Evolutionary conservation across 1,139 yeast genomes (phyloP), one percentile per base, ranked within the genome.

Genomic region (Taphrina betulina): DNA sequence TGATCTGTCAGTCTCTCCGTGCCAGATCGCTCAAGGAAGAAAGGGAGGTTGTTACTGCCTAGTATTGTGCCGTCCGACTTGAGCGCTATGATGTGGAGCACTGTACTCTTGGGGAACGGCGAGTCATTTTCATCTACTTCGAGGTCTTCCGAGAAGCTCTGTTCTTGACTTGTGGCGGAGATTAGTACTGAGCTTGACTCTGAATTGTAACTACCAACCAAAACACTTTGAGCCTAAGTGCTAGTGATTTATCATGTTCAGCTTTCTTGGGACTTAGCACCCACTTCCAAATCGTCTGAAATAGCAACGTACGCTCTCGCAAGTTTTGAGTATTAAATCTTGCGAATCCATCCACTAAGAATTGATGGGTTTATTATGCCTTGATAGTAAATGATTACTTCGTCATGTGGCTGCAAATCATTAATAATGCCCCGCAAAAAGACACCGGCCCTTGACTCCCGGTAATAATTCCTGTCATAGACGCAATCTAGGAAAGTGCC

Each of bases 61-160:
- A 50, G 14, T 2, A 33, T 26, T 3, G 22, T 29, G 17, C 20
- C 41, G 5, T 50, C 24, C 2, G 23, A 20, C 14, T 38, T 26
- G 5, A 40, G 28, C 4, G 54, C 54, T n/a, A 50, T 38, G 34
- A 50, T 22, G 19, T 50, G 54, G 33, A 40, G 7, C 12, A 50
- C 54, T 5, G 35, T 42, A 31, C 29, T 22, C 10, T 42, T 31
- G 19, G 36, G 37, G 19, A 38, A 40, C 7, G 41, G 46, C 17
- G 10, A 24, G 31, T 50, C 54, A 26, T 40, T 36, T 19, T 50
- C 46, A 23, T 50, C 54, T 16, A 50, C 22, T 16, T 50, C 54
- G 10, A 40, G 12, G 2, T 38, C 54, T n/a, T 33, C 46, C 17
- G 44, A 26, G 17, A 50, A 50, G 19, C 33, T 33, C 22, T 50